A percentile compares a stretch with the other conserved stretches of the same genome.
phyloP scores from a whole-genome alignment of 2,329 filamentous ascomycete species.

The Ophiostoma angusticollis region DNA sequence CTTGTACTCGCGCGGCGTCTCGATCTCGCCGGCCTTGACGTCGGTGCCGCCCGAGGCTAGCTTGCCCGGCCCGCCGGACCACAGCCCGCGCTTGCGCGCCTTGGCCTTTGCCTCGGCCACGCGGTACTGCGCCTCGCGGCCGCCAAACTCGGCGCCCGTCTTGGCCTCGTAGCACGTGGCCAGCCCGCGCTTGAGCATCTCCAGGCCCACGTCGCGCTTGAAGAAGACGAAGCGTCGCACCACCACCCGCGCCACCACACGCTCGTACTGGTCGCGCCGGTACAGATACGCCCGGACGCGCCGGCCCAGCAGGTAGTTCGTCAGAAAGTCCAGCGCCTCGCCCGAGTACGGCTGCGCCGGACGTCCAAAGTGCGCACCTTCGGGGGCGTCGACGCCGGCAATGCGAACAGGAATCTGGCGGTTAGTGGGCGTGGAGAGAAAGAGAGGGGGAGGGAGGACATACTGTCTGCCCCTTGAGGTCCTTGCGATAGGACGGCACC shows the following conservation, averaged over 20 bases:
- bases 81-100: slow-evolving; percentile 56
- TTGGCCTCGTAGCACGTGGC: slow-evolving; percentile 94
- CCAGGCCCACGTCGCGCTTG: slow-evolving; percentile 68
- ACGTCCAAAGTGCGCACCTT: slow-evolving; percentile 82
- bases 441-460: slow-evolving; percentile 16
- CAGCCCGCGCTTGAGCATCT: slow-evolving; percentile 75
- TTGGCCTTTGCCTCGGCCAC: slow-evolving; percentile 55
- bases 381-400: slow-evolving; percentile 86
- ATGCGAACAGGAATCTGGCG: slow-evolving; percentile 71
- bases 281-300: slow-evolving; percentile 75
- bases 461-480: slow-evolving; percentile 68
- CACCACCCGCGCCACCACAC: slow-evolving; percentile 76
- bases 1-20: slow-evolving; percentile 86
- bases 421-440: slow-evolving; percentile 1
- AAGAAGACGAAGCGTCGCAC: slow-evolving; percentile 51
- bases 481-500: slow-evolving; percentile 55
- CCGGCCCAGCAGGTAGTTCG: slow-evolving; percentile 53
- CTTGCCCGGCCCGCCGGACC: slow-evolving; percentile 48
- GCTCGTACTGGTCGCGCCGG: slow-evolving; percentile 80
- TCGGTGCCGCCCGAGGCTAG: slow-evolving; percentile 32
- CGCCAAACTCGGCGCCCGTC: slow-evolving; percentile 76
- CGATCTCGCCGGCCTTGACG: slow-evolving; percentile 38
- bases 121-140: slow-evolving; percentile 50
- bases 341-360: slow-evolving; percentile 72
- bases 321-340: slow-evolving; percentile 76